Evolutionary conservation across 2,329 filamentous ascomycete species (phyloP).

Genomic region (Dothistroma septosporum): DNA sequence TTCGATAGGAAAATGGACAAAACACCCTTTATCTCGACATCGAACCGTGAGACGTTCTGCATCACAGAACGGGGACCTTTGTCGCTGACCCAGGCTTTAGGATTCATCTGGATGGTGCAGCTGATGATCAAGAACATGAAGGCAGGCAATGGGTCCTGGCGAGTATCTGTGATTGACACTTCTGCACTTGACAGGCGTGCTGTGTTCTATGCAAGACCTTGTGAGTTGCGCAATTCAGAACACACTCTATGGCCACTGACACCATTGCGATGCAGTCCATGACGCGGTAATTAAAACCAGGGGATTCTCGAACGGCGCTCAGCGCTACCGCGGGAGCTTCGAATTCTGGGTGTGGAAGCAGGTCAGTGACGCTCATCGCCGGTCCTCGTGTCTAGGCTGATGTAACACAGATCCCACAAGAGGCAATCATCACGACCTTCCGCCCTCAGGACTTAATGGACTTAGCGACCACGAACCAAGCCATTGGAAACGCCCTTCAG

Average conservation of each 20-base stretch:
- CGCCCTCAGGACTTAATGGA: constrained; percentile 1
- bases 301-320: constrained; percentile 7
- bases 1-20: constrained; percentile 2
- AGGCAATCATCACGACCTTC: constrained; percentile 10
- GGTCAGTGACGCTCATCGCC: not conserved
- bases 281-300: not conserved
- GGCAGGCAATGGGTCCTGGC: not conserved
- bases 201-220: constrained; percentile 6
- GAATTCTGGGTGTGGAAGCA: not conserved
- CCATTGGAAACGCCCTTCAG: not conserved
- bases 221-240: not conserved
- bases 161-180: constrained; percentile 8
- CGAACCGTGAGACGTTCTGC: not conserved
- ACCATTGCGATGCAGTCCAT: not conserved
- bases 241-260: not conserved
- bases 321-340: constrained; percentile 6
- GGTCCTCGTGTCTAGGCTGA: not conserved
- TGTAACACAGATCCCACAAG: constrained; percentile 9
- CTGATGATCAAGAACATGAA: constrained; percentile 5
- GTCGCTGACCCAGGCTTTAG: not conserved
- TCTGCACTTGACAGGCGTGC: not conserved
- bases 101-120: constrained; percentile 8
- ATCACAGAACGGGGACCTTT: too few species aligned
- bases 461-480: not conserved
- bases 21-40: constrained; percentile 9